Evolutionary conservation across 441 rosid genomes (phyloP).

Genomic region (Heliophila coronopifolia): DNA sequence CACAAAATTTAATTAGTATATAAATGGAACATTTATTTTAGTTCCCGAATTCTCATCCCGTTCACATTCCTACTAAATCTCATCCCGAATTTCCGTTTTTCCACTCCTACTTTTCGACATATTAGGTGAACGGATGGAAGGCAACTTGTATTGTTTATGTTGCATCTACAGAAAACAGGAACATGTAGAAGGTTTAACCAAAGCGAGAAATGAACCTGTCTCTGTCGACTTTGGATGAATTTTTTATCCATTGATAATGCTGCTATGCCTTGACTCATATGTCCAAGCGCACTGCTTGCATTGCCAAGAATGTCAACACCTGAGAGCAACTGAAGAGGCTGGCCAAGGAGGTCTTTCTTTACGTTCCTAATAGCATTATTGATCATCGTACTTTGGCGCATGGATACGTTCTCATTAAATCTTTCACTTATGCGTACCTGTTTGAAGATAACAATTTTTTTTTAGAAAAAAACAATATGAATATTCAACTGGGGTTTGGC

Average conservation of each 20-base stretch:
- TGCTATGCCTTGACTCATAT: constrained; percentile 99
- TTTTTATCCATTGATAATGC: constrained; percentile 97
- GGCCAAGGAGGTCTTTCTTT: constrained; percentile 91
- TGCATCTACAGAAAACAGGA: constrained; percentile 10
- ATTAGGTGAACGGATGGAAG: neutral
- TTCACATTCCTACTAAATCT: too few relatives aligned
- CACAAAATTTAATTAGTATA: too few relatives aligned
- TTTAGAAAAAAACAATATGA: neutral
- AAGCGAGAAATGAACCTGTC: constrained; percentile 56
- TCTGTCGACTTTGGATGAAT: constrained; percentile 88
- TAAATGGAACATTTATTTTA: too few relatives aligned
- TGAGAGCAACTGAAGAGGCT: constrained; percentile 92
- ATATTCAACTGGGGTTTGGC: neutral
- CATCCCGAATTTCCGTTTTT: too few relatives aligned
- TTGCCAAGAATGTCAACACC: constrained; percentile 98
- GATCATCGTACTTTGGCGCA: constrained; percentile 92
- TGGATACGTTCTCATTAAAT: constrained; percentile 70
- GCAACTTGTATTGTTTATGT: neutral
- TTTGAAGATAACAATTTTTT: constrained; percentile 11
- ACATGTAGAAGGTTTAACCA: constrained; percentile 5
- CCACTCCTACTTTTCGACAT: neutral
- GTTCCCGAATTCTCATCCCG: too few relatives aligned
- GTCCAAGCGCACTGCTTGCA: constrained; percentile 99
- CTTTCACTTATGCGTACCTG: constrained; percentile 88
- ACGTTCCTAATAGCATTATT: constrained; percentile 70